Percentiles rank a stretch among this genome's conserved stretches.
These are phyloP conservation scores for Yarrowia sp. DNA, from an alignment of 805 yeast genomes.

Conservation along the genomic window DNA sequence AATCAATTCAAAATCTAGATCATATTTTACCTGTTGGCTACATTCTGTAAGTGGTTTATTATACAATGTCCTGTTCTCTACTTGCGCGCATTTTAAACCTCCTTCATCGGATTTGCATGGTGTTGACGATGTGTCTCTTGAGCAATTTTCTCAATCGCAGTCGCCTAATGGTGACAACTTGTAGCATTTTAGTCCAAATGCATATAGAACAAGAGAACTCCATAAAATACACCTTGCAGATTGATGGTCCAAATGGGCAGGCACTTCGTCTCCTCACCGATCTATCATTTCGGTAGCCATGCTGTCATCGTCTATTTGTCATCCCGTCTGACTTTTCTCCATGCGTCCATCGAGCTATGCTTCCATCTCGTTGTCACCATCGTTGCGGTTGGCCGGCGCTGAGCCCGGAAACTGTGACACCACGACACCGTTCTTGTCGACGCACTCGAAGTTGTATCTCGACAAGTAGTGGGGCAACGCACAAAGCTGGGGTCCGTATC, in stretches of 20 bases:
- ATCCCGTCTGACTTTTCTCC: not conserved
- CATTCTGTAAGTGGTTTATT: not conserved
- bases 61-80: not conserved
- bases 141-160: too few relatives aligned
- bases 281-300: not conserved
- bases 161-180: too few relatives aligned
- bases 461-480: slow-evolving; percentile 42
- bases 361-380: not conserved
- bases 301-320: not conserved
- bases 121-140: too few relatives aligned
- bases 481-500: slow-evolving; percentile 39
- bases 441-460: slow-evolving; percentile 38
- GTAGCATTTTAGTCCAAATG: too few relatives aligned
- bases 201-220: not conserved
- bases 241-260: not conserved
- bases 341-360: not conserved
- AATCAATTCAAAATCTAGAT: too few relatives aligned
- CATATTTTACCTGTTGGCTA: too few relatives aligned
- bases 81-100: not conserved
- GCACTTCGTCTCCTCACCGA: not conserved
- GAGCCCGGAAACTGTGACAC: slow-evolving; percentile 27
- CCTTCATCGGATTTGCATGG: too few relatives aligned
- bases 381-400: not conserved
- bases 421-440: slow-evolving; percentile 35
- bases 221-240: not conserved